Evolutionary conservation across 202 grass and related monocot species (phyloP).

Genomic region (Zizania palustris): DNA sequence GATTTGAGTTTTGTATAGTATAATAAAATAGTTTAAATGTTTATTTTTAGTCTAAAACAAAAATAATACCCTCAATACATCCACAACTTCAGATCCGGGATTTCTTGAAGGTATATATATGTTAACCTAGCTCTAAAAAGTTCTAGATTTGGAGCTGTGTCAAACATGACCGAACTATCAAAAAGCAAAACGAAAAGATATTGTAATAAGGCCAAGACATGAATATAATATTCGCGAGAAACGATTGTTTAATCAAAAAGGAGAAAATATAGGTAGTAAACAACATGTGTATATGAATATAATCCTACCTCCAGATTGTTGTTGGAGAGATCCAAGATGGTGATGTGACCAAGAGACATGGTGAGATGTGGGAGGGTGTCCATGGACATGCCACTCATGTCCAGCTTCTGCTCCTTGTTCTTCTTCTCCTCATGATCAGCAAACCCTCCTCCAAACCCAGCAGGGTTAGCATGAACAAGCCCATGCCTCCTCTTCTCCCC

Average conservation of each 20-base stretch:
- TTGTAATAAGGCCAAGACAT: neutral
- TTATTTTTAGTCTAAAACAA: too few species aligned
- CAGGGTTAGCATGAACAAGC: conserved; percentile 29
- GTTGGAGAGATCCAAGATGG: conserved; percentile 91
- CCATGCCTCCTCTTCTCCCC: conserved; percentile 50
- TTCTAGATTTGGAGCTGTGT: too few species aligned
- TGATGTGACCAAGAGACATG: conserved; percentile 69
- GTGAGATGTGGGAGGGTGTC: conserved; percentile 75
- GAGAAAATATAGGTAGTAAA: neutral
- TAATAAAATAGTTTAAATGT: too few species aligned
- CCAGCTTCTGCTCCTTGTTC: conserved; percentile 52
- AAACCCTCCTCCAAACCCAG: conserved; percentile 54
- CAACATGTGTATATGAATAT: neutral
- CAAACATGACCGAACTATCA: neutral
- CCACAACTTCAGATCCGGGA: too few species aligned
- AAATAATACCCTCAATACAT: too few species aligned
- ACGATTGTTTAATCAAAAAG: conserved; percentile 11
- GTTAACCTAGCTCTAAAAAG: too few species aligned
- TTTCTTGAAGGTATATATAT: too few species aligned
- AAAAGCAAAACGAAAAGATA: neutral
- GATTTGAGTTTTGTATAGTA: too few species aligned
- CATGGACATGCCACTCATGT: conserved; percentile 83
- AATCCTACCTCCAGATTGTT: conserved; percentile 81
- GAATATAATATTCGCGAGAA: too few species aligned
- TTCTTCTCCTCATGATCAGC: conserved; percentile 50